phyloP scores from a whole-genome alignment of 371 early-diverging fungal species.

The Syncephalis plumigaleata region DNA sequence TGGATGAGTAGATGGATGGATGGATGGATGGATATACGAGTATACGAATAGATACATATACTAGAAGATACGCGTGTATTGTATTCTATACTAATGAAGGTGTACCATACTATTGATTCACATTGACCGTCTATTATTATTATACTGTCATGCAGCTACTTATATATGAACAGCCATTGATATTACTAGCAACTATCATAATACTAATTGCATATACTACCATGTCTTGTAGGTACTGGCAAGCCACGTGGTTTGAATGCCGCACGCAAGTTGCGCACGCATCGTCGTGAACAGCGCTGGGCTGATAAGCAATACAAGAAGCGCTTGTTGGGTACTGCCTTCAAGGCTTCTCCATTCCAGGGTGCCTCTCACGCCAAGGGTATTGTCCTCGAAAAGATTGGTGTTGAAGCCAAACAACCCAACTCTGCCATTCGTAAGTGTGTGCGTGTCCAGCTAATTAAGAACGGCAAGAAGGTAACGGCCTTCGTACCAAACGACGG shows the following conservation, averaged over 20 bases:
- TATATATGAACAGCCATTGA: too few relatives aligned
- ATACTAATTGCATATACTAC: too few relatives aligned
- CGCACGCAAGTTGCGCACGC: constrained; percentile 95
- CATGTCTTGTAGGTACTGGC: constrained; percentile 44
- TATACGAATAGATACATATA: too few relatives aligned
- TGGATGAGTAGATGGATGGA: too few relatives aligned
- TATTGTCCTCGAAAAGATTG: constrained; percentile 99
- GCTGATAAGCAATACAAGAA: constrained; percentile 98
- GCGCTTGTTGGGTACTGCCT: constrained; percentile 95
- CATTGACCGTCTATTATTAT: too few relatives aligned
- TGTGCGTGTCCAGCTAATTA: constrained; percentile 99
- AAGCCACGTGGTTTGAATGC: constrained; percentile 97
- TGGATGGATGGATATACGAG: too few relatives aligned
- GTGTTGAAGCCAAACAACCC: constrained; percentile 99
- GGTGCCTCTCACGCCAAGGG: constrained; percentile 99
- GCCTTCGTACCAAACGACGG: constrained; percentile 99
- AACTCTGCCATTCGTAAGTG: constrained; percentile 99
- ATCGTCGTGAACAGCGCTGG: constrained; percentile 96
- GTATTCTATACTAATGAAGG: too few relatives aligned
- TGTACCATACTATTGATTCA: too few relatives aligned
- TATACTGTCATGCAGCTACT: too few relatives aligned
- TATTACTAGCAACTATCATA: too few relatives aligned
- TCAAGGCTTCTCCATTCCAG: constrained; percentile 94
- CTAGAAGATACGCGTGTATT: too few relatives aligned
- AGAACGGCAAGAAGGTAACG: constrained; percentile 99